Percentiles rank a stretch among this genome's conserved stretches.
phyloP scores from a whole-genome alignment of 768 basidiomycete species.

The Phylloporus sp. region DNA sequence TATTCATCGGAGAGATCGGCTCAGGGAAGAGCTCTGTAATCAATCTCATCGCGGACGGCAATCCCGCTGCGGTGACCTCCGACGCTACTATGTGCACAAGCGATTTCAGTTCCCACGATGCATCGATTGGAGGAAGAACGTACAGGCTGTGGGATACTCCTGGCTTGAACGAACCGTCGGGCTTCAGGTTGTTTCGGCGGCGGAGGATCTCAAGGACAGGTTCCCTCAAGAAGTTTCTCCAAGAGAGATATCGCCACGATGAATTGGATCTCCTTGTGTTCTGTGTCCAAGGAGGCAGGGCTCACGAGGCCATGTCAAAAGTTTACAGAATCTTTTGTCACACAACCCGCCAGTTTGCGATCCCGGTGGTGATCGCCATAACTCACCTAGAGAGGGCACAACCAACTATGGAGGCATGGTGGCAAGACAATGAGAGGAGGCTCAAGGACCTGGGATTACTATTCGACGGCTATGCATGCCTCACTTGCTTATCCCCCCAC shows the following conservation, averaged over 20 bases:
- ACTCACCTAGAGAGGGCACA: conserved; percentile 35
- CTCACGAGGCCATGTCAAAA: conserved; percentile 5
- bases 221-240: conserved; percentile 30
- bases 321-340: conserved; percentile 26
- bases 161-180: conserved; percentile 20
- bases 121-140: conserved; percentile 11
- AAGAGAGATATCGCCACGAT: conserved; percentile 15
- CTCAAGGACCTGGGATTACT: conserved; percentile 17
- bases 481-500: conserved; percentile 18
- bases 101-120: conserved; percentile 18
- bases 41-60: conserved; percentile 33
- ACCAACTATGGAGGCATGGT: conserved; percentile 32
- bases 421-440: conserved; percentile 21
- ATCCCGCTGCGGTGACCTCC: conserved; percentile 25
- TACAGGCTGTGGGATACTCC: conserved; percentile 32
- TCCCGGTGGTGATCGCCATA: conserved; percentile 36
- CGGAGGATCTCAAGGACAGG: neutral
- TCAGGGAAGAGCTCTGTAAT: conserved; percentile 39
- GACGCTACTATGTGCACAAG: conserved; percentile 31
- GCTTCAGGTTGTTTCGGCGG: conserved; percentile 7
- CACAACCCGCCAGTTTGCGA: conserved; percentile 28
- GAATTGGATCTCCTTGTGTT: conserved; percentile 24
- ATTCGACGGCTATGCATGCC: conserved; percentile 29
- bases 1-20: conserved; percentile 34
- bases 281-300: conserved; percentile 20